Evolutionary conservation across 805 yeast species (phyloP).

Genomic region (Kodamaea neixiangensis): DNA sequence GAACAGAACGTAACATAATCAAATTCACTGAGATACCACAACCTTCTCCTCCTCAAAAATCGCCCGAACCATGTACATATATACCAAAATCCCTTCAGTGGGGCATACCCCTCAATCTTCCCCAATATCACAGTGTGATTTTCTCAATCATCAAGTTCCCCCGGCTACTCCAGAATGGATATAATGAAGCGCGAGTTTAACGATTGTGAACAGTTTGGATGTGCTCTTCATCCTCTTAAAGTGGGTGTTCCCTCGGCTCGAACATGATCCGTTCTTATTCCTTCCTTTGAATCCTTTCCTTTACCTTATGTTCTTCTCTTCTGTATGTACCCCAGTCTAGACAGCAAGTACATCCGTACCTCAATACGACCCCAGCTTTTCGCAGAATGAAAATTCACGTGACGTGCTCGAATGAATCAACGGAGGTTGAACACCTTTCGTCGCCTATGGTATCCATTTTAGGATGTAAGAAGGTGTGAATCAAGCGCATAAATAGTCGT

Average conservation of each 20-base stretch:
- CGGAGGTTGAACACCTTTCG: not conserved
- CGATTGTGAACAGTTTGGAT: not conserved
- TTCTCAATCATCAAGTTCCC: not conserved
- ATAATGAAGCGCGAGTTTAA: not conserved
- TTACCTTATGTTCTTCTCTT: too few species aligned
- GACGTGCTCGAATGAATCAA: not conserved
- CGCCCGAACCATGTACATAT: not conserved
- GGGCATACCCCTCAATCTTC: constrained; percentile 5
- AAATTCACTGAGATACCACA: not conserved
- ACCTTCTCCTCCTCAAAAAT: not conserved
- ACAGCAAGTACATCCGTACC: too few species aligned
- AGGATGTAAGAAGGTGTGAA: not conserved
- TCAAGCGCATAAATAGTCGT: not conserved
- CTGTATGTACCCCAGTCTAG: too few species aligned
- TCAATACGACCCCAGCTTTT: too few species aligned
- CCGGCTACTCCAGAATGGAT: constrained; percentile 8
- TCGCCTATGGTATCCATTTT: not conserved
- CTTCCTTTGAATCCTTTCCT: too few species aligned
- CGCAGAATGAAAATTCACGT: not conserved
- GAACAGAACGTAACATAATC: constrained; percentile 10
- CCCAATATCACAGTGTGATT: not conserved
- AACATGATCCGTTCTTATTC: too few species aligned
- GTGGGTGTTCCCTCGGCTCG: not conserved
- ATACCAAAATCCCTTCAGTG: not conserved
- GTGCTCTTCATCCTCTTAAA: not conserved